Evolutionary conservation across 1,284 basidiomycete genomes (phyloP).

Genomic region (Ustilago nuda): DNA sequence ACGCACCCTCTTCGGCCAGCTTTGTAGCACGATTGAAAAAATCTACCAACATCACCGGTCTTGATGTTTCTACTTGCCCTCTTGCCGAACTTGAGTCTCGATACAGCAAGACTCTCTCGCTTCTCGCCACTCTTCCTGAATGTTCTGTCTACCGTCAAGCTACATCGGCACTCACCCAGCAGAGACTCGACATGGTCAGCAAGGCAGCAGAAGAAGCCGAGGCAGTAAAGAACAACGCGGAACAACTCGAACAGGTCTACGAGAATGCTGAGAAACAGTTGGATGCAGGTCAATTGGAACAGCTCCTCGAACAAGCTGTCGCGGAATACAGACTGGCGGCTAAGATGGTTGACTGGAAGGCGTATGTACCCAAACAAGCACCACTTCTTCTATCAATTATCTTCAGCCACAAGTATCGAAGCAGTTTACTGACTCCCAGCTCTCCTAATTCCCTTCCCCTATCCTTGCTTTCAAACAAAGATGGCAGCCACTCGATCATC

Average conservation of each 20-base stretch:
- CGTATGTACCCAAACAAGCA: constrained; percentile 75
- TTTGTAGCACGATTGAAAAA: constrained; percentile 41
- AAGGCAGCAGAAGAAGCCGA: constrained; percentile 35
- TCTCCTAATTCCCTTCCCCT: constrained; percentile 4
- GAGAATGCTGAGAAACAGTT: constrained; percentile 76
- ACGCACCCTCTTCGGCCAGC: constrained; percentile 16
- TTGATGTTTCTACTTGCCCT: constrained; percentile 78
- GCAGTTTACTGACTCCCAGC: background rate
- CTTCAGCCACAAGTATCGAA: constrained; percentile 15
- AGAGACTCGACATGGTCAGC: constrained; percentile 79
- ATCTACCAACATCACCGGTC: constrained; percentile 80
- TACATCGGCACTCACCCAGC: constrained; percentile 85
- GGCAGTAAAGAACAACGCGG: constrained; percentile 73
- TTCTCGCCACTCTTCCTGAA: constrained; percentile 78
- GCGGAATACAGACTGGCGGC: constrained; percentile 82
- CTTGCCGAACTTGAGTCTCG: constrained; percentile 80
- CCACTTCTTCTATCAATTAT: background rate
- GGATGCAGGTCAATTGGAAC: constrained; percentile 75
- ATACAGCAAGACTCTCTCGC: constrained; percentile 82
- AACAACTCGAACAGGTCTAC: constrained; percentile 76
- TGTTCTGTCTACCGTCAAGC: constrained; percentile 91
- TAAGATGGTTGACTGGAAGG: constrained; percentile 94
- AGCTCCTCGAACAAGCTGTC: constrained; percentile 83
- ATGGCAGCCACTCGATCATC: constrained; percentile 87
- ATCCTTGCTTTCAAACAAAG: constrained; percentile 71